Evolutionary conservation across 306 rosid genomes (phyloP).

Genomic region (Carpinus fangiana): DNA sequence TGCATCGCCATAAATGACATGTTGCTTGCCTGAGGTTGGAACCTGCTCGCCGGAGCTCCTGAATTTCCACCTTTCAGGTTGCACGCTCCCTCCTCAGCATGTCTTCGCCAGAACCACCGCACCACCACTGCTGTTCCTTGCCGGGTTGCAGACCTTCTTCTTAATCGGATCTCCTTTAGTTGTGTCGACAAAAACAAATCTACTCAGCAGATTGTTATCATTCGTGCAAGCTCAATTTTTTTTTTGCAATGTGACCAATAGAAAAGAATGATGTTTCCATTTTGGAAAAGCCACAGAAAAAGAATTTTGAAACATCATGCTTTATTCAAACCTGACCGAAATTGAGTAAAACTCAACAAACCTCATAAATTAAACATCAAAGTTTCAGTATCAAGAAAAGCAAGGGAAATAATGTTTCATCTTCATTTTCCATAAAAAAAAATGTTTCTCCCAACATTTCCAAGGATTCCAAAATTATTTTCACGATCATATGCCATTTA

Average conservation of each 20-base stretch:
- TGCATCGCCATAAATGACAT: too few species aligned
- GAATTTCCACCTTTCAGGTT: too few species aligned
- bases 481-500: not conserved
- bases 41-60: too few species aligned
- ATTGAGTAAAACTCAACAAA: not conserved
- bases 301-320: not conserved
- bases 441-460: not conserved
- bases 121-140: too few species aligned
- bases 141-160: too few species aligned
- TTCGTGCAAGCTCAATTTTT: not conserved
- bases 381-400: not conserved
- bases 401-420: not conserved
- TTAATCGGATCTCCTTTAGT: not conserved
- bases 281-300: not conserved
- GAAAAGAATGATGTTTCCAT: not conserved
- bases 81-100: too few species aligned
- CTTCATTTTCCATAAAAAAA: not conserved
- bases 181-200: not conserved
- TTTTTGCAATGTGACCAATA: not conserved
- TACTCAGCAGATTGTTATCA: not conserved
- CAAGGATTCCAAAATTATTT: not conserved
- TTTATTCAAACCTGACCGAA: not conserved
- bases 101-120: too few species aligned
- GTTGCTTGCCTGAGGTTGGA: too few species aligned
- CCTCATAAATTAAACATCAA: not conserved